Evolutionary conservation across 768 basidiomycete genomes (phyloP).

Genomic region (Peribolospora baueri): DNA sequence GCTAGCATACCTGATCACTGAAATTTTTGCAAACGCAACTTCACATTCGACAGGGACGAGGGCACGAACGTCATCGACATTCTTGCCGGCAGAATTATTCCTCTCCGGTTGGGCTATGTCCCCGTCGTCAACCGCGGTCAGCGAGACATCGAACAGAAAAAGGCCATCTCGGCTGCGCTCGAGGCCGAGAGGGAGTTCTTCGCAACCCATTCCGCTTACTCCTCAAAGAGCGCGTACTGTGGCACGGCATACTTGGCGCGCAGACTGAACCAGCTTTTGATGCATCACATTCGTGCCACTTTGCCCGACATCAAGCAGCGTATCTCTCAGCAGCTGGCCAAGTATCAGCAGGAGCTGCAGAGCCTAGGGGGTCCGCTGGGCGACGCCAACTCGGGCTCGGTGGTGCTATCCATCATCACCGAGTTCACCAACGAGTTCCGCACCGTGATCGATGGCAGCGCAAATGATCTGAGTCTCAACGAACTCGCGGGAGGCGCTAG

Average conservation of each 20-base stretch:
- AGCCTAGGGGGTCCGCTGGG: conserved; percentile 68
- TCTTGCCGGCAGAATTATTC: conserved; percentile 86
- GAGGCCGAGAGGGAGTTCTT: conserved; percentile 83
- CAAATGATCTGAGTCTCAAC: conserved; percentile 79
- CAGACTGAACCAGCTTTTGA: conserved; percentile 90
- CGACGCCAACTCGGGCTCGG: conserved; percentile 60
- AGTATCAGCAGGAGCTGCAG: conserved; percentile 59
- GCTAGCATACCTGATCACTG: background rate
- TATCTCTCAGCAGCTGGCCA: conserved; percentile 70
- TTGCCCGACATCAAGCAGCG: conserved; percentile 96
- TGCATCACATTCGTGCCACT: conserved; percentile 94
- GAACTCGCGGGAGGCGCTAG: conserved; percentile 96
- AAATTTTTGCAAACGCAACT: background rate
- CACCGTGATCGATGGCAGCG: conserved; percentile 87
- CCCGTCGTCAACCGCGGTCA: conserved; percentile 98
- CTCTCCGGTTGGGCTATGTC: conserved; percentile 84
- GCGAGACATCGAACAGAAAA: conserved; percentile 76
- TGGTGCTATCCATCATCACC: conserved; percentile 90
- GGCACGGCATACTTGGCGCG: conserved; percentile 87
- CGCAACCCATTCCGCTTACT: conserved; percentile 78
- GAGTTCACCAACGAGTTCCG: conserved; percentile 96
- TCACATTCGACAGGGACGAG: conserved; percentile 43
- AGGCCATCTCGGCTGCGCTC: conserved; percentile 59
- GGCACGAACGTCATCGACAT: conserved; percentile 99
- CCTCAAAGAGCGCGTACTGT: conserved; percentile 81